These are phyloP conservation scores for Trichophyton schoenleinii DNA, from an alignment of 2,329 filamentous ascomycete species.

Conservation along the genomic window DNA sequence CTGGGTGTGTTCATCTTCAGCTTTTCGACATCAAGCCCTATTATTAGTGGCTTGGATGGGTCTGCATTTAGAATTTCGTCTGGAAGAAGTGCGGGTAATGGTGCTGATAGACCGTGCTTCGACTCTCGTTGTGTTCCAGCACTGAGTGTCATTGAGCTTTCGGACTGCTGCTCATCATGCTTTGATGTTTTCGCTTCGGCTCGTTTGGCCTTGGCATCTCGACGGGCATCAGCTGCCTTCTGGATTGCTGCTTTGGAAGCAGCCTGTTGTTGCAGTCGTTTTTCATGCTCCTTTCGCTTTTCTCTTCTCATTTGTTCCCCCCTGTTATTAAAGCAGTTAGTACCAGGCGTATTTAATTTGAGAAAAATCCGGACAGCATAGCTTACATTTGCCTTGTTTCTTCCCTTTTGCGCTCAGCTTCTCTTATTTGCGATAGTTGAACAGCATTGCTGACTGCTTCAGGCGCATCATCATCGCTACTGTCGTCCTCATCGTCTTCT, in stretches of 20 bases:
- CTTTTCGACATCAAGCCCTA: conserved; percentile 25
- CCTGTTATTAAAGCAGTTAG: conserved; percentile 15
- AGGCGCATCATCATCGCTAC: conserved; percentile 32
- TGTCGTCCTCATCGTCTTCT: conserved; percentile 20
- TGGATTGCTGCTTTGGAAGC: conserved; percentile 19
- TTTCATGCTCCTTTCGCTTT: conserved; percentile 30
- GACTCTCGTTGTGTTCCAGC: conserved; percentile 23
- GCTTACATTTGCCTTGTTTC: conserved; percentile 26
- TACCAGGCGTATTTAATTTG: not conserved
- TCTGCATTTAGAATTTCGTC: conserved; percentile 39
- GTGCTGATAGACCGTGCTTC: conserved; percentile 14
- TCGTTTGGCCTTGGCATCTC: not conserved
- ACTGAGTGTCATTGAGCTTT: conserved; percentile 31
- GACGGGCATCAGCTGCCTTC: conserved; percentile 10
- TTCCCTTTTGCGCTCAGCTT: conserved; percentile 28
- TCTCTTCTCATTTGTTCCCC: conserved; percentile 29
- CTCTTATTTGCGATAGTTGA: conserved; percentile 27
- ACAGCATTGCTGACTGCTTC: conserved; percentile 31
- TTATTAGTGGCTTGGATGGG: conserved; percentile 35
- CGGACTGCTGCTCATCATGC: conserved; percentile 27
- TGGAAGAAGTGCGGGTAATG: conserved; percentile 40
- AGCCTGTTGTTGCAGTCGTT: conserved; percentile 28
- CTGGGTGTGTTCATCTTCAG: conserved; percentile 18
- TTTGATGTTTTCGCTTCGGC: conserved; percentile 8
- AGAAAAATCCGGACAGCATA: not conserved